Base-by-base conservation (phyloP, 192 early-diverging fungal species). In the Dispira simplex region DNA sequence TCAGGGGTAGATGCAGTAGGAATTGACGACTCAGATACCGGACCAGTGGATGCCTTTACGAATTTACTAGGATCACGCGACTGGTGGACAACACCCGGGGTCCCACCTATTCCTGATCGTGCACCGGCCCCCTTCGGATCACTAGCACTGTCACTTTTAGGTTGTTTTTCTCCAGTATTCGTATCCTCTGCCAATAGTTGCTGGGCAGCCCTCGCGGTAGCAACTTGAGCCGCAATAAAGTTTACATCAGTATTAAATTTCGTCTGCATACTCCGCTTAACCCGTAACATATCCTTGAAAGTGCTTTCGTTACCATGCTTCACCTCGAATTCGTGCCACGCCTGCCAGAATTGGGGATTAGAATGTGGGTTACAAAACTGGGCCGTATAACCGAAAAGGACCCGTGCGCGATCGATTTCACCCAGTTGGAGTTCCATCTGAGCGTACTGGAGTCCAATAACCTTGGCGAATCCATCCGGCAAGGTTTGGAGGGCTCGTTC, bases 301-400 rank as follows among this genome's bases (percentile, higher is more conserved):
- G 95, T 93, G 52, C 97, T 93, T 70, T 99, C 95, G 70, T 93
- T 97, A 43, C 97, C 97, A 66, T 94, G 88, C 64, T 88, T 83
- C 14, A 96, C 92, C 79, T 99, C 97, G 71, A 97, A 99, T 60
- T 91, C 88, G 64, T 93, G 90, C 97, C 97, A 99, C 32, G 67
- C 70, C 60, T 86, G 75, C 96, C 96, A 97, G 64, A 88, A 90
- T 27, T 79, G 75, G 27, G 81, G 75, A 23, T 83, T 77, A 16
- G 84, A 79, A 52, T 87, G 76, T 48, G 96, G 92, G 67, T 96
- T 92, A 53, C 80, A 85, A 68, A 97, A 83, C 72, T 93, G 93
- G 25, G 85, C 80, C 12, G 85, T 86, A 70, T 95, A 94, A 18
- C 76, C 85, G 68, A 83, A 90, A 63, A 99, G 77, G 12, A 85